Percentiles rank a stretch among this genome's conserved stretches.
phyloP scores from a whole-genome alignment of 768 basidiomycete species.

The Lepiota subincarnata region DNA sequence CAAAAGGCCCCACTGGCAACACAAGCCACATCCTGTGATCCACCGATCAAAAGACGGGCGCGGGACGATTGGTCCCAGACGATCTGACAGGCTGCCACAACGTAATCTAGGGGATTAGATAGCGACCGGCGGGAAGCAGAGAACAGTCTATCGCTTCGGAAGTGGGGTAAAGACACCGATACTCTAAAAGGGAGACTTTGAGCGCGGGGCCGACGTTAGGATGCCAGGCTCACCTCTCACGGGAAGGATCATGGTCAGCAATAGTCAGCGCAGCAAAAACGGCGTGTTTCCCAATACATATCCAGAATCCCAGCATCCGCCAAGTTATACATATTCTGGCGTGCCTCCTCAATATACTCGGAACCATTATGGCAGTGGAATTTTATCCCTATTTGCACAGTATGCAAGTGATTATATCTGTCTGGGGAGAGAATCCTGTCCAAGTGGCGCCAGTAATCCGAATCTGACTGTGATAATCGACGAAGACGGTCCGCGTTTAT shows the following conservation, averaged over 20 bases:
- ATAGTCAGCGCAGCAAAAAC: constrained; percentile 3
- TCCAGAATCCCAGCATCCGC: constrained; percentile 7
- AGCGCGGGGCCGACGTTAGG: neutral
- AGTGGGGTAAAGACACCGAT: constrained; percentile 5
- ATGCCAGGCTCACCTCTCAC: neutral
- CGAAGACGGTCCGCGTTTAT: constrained; percentile 8
- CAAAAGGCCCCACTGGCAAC: neutral
- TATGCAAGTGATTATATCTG: neutral
- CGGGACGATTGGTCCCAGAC: no score
- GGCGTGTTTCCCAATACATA: constrained; percentile 1
- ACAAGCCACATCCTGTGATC: neutral
- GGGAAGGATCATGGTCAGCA: neutral
- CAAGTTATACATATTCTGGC: neutral
- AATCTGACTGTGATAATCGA: constrained; percentile 7
- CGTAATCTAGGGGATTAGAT: neutral
- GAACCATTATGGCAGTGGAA: constrained; percentile 7
- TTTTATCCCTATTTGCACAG: constrained; percentile 7
- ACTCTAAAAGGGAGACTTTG: neutral
- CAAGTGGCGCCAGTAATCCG: constrained; percentile 1
- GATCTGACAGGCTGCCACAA: no score
- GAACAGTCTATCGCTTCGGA: neutral
- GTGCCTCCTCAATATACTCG: constrained; percentile 6
- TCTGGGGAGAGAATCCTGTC: constrained; percentile 2
- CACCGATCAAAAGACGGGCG: neutral
- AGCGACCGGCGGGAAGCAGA: constrained; percentile 9